Evolutionary conservation across 2,329 filamentous ascomycete species (phyloP).

Genomic region (Pyrenophora seminiperda): DNA sequence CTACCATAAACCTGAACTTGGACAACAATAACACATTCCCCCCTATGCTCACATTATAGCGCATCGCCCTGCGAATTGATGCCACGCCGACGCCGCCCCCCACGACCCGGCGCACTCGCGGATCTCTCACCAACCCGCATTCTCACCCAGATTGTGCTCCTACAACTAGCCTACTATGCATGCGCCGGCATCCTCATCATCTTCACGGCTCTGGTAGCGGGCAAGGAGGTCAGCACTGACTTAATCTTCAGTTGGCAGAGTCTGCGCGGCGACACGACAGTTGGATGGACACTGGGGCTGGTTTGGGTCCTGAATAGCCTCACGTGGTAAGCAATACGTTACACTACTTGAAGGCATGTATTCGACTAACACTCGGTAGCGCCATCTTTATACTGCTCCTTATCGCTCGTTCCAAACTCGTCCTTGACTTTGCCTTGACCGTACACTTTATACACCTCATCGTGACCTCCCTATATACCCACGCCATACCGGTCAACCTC

Average conservation of each 20-base stretch:
- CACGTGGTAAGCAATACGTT: constrained; percentile 58
- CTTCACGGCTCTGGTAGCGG: constrained; percentile 70
- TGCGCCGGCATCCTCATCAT: constrained; percentile 66
- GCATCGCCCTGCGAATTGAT: constrained; percentile 44
- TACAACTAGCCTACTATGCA: constrained; percentile 69
- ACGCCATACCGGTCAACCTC: constrained; percentile 72
- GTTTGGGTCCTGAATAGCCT: constrained; percentile 71
- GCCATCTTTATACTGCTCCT: constrained; percentile 82
- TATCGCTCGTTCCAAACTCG: constrained; percentile 87
- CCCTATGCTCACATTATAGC: constrained; percentile 27
- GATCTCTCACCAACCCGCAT: constrained; percentile 71
- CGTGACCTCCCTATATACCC: constrained; percentile 77
- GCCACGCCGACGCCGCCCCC: constrained; percentile 64
- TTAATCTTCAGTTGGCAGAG: constrained; percentile 68
- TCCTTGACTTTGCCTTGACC: constrained; percentile 92
- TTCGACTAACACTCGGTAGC: constrained; percentile 55
- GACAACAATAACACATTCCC: constrained; percentile 14
- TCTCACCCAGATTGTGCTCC: constrained; percentile 67
- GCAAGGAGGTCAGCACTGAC: constrained; percentile 62
- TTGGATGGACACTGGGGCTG: constrained; percentile 71
- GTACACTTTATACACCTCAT: constrained; percentile 83
- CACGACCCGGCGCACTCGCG: constrained; percentile 67
- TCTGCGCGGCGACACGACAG: constrained; percentile 68
- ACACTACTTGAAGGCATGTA: not conserved
- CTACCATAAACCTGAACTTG: constrained; percentile 6